A percentile compares a stretch with the other conserved stretches of the same genome.
Conservation (phyloP, 371 early-diverging fungal genomes). For the Actinomucor elegans region DNA sequence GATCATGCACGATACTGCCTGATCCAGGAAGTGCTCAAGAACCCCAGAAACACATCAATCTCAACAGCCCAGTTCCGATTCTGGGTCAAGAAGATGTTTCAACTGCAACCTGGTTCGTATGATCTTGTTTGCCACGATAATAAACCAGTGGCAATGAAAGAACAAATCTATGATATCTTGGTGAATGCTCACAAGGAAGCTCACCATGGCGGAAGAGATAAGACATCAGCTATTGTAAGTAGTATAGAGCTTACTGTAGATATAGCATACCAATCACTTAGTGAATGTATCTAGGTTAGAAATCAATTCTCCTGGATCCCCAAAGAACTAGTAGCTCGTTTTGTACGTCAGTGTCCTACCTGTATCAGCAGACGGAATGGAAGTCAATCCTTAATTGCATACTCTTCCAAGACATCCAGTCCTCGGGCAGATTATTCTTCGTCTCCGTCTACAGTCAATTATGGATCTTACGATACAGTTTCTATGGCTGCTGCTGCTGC, state of each 20-base stretch:
- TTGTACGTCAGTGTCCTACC: slow-evolving; percentile 57
- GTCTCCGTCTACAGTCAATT: neutral
- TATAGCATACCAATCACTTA: neutral
- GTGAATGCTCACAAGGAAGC: slow-evolving; percentile 44
- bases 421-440: slow-evolving; percentile 1
- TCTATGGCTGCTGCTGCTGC: slow-evolving; percentile 4
- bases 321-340: slow-evolving; percentile 59
- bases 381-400: slow-evolving; percentile 18
- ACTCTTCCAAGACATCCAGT: slow-evolving; percentile 11
- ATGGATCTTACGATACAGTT: neutral
- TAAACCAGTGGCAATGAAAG: slow-evolving; percentile 43
- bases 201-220: slow-evolving; percentile 47
- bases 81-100: slow-evolving; percentile 52
- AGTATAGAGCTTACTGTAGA: neutral
- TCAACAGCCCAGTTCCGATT: slow-evolving; percentile 50
- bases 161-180: slow-evolving; percentile 41
- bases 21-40: slow-evolving; percentile 37
- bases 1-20: slow-evolving; percentile 40
- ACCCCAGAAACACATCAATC: slow-evolving; percentile 46
- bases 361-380: slow-evolving; percentile 44
- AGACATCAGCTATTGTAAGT: slow-evolving; percentile 45
- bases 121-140: slow-evolving; percentile 35
- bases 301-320: slow-evolving; percentile 60
- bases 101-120: slow-evolving; percentile 24
- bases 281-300: slow-evolving; percentile 37